These are phyloP conservation scores for Coniella lustricola DNA, from an alignment of 2,329 filamentous ascomycete genomes.

Conservation along the genomic window DNA sequence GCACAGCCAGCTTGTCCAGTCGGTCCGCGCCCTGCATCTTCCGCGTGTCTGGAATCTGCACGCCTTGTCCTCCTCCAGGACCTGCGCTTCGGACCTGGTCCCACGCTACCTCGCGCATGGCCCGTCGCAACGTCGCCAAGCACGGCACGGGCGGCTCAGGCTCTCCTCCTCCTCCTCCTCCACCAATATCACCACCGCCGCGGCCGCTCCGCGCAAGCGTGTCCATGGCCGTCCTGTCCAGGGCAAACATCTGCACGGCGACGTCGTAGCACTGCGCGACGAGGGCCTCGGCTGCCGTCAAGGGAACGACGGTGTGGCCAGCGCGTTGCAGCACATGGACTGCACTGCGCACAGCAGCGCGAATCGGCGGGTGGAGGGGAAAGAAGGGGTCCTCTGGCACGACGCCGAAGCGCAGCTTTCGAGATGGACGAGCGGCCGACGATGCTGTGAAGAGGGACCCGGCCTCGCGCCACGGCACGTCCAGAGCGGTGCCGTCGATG, in stretches of 20 bases:
- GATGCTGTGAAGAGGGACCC: neutral
- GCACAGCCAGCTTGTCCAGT: constrained; percentile 5
- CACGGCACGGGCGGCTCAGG: constrained; percentile 15
- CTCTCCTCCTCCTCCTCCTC: no score
- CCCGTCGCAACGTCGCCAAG: neutral
- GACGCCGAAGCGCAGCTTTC: constrained; percentile 14
- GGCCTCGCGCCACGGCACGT: constrained; percentile 13
- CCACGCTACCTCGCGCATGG: constrained; percentile 6
- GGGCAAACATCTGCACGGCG: constrained; percentile 8
- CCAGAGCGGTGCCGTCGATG: constrained; percentile 9
- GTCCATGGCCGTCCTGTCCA: constrained; percentile 9
- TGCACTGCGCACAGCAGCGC: neutral
- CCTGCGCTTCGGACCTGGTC: neutral
- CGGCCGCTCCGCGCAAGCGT: constrained; percentile 5
- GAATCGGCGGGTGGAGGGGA: constrained; percentile 14
- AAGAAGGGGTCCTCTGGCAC: constrained; percentile 15
- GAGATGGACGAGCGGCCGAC: no score
- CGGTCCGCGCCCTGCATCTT: neutral
- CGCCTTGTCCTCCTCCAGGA: neutral
- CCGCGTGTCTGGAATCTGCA: constrained; percentile 2
- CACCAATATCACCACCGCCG: no score
- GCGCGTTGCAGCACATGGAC: neutral
- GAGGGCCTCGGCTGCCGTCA: constrained; percentile 3
- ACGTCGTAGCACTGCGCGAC: constrained; percentile 10
- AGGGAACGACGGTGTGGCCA: constrained; percentile 7